These are phyloP conservation scores for Cynara cardunculus DNA, from an alignment of 129 eudicot genomes.

Conservation along the genomic window DNA sequence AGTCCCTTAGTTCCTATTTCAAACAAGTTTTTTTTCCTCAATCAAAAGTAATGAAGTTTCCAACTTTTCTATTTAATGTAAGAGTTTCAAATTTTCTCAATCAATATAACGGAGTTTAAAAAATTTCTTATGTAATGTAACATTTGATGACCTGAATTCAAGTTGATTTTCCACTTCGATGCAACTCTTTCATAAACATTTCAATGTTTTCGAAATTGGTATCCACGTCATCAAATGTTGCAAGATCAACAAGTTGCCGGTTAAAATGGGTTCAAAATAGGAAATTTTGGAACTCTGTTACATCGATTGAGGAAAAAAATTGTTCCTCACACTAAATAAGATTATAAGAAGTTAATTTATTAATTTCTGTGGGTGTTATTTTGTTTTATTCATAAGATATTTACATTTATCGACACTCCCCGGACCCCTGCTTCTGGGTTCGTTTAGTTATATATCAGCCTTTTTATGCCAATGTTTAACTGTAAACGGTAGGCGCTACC, in stretches of 20 bases:
- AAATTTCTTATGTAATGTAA: background rate
- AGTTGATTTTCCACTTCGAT: background rate
- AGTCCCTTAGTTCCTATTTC: background rate
- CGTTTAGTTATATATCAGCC: background rate
- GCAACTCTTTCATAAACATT: background rate
- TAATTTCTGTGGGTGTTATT: background rate
- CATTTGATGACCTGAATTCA: background rate
- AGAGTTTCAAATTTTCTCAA: background rate
- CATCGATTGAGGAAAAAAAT: background rate
- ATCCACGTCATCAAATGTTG: background rate
- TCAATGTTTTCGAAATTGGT: background rate
- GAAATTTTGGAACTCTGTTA: background rate
- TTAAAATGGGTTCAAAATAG: background rate
- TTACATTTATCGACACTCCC: background rate
- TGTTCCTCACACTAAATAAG: too few species aligned
- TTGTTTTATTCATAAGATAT: background rate
- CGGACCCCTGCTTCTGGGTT: background rate
- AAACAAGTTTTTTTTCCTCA: background rate
- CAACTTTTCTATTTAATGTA: background rate
- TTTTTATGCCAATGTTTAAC: background rate
- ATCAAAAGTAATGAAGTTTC: background rate
- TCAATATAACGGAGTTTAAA: background rate
- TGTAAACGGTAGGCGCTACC: conserved; percentile 52
- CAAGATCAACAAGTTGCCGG: background rate
- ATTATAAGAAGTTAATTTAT: background rate